phyloP scores from a whole-genome alignment of 192 early-diverging fungal species.

The Phlyctochytrium planicorne region DNA sequence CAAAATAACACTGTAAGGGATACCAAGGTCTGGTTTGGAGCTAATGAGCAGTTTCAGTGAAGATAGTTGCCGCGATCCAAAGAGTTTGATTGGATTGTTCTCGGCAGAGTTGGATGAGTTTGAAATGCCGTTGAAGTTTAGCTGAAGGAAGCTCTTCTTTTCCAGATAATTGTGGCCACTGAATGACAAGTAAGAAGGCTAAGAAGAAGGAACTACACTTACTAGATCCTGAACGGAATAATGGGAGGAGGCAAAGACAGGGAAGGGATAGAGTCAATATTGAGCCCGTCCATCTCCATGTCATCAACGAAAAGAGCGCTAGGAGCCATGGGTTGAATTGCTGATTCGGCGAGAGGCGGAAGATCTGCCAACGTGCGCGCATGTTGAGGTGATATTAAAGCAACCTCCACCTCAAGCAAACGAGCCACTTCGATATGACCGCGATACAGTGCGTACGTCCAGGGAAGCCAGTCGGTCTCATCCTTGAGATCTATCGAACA shows the following conservation, averaged over 20 bases:
- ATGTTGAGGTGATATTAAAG: neutral
- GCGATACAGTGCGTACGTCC: constrained; percentile 75
- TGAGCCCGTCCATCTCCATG: constrained; percentile 72
- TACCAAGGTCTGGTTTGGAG: constrained; percentile 83
- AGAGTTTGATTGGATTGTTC: constrained; percentile 41
- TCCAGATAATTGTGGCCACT: constrained; percentile 95
- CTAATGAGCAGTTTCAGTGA: constrained; percentile 86
- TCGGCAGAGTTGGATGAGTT: neutral
- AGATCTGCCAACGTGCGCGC: neutral
- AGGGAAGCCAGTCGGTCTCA: constrained; percentile 77
- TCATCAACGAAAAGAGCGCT: constrained; percentile 53
- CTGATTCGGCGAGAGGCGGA: neutral
- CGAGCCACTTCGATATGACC: constrained; percentile 49
- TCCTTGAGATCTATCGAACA: constrained; percentile 74
- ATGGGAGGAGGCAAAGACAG: constrained; percentile 95
- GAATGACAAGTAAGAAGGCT: neutral
- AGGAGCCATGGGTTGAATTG: constrained; percentile 49
- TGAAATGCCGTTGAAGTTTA: constrained; percentile 51
- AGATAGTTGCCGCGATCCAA: constrained; percentile 46
- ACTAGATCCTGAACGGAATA: constrained; percentile 95
- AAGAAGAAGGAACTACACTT: constrained; percentile 11
- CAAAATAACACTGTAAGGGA: constrained; percentile 88
- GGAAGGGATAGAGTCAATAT: constrained; percentile 66
- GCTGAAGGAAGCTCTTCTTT: constrained; percentile 82
- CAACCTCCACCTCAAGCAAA: constrained; percentile 33